phyloP scores from a whole-genome alignment of 768 basidiomycete species.

The Pilatotrama ljubarskyi region DNA sequence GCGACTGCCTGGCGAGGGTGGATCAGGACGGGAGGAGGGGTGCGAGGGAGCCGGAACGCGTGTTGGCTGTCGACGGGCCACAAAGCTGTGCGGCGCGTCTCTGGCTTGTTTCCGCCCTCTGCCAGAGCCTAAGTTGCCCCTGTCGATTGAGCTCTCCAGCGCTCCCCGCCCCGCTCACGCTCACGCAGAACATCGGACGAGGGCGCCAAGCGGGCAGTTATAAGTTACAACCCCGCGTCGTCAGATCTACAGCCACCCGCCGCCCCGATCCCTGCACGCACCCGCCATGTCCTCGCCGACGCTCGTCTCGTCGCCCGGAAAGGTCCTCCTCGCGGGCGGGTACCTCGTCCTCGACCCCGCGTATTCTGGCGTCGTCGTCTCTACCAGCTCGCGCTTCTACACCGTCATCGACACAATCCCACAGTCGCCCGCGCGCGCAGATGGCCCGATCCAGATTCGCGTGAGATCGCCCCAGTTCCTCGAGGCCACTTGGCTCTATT shows the following conservation, averaged over 20 bases:
- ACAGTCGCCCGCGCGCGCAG: slow-evolving; percentile 11
- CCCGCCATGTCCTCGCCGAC: slow-evolving; percentile 40
- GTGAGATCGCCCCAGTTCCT: slow-evolving; percentile 92
- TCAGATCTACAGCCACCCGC: neutral
- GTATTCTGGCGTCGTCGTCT: slow-evolving; percentile 85
- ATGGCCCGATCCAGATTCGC: slow-evolving; percentile 46
- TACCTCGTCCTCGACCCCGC: slow-evolving; percentile 92
- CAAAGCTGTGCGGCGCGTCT: slow-evolving; percentile 1
- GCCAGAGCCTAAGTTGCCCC: too few species aligned
- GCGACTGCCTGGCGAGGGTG: neutral
- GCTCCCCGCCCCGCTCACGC: neutral
- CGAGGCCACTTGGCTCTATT: slow-evolving; percentile 77
- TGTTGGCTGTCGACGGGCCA: neutral
- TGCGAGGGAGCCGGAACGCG: neutral
- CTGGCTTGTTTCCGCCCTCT: neutral
- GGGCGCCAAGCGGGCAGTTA: neutral
- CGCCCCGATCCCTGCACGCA: neutral
- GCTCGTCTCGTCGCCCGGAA: slow-evolving; percentile 89
- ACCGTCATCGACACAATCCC: slow-evolving; percentile 52
- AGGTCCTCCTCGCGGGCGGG: slow-evolving; percentile 93
- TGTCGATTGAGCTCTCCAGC: too few species aligned
- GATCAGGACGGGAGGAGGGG: neutral
- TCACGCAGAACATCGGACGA: neutral
- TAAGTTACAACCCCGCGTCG: neutral
- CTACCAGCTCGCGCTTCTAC: slow-evolving; percentile 94